Evolutionary conservation across 306 rosid genomes (phyloP).

Genomic region (Rosa multiflora): DNA sequence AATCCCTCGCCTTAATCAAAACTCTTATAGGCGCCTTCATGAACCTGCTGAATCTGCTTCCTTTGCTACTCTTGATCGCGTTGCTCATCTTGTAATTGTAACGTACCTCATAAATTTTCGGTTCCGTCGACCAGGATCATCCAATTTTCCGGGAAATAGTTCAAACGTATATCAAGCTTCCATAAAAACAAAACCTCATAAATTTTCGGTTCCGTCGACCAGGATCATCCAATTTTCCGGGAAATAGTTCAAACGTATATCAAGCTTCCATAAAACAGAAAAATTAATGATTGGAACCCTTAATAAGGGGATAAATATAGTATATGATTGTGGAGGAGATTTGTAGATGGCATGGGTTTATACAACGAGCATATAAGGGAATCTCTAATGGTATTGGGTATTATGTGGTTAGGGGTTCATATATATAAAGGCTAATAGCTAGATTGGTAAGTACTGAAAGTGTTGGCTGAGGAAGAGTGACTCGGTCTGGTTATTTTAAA

Average conservation of each 20-base stretch:
- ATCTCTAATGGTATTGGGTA: background rate
- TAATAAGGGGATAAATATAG: background rate
- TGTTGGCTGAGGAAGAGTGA: slow-evolving; percentile 1
- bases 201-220: too few species aligned
- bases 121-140: background rate
- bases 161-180: background rate
- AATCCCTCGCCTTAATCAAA: slow-evolving; percentile 44
- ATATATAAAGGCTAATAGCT: background rate
- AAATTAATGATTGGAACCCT: background rate
- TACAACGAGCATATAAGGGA: background rate
- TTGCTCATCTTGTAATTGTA: slow-evolving; percentile 19
- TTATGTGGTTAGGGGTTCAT: background rate
- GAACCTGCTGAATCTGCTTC: slow-evolving; percentile 21
- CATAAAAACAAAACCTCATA: too few species aligned
- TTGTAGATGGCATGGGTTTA: background rate
- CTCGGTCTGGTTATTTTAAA: background rate
- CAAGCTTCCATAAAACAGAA: background rate
- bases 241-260: too few species aligned
- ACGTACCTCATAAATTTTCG: background rate
- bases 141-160: background rate
- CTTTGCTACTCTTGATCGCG: slow-evolving; percentile 16
- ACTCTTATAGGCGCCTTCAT: slow-evolving; percentile 49
- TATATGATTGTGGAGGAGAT: background rate
- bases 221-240: too few species aligned
- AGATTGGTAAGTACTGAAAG: background rate